Evolutionary conservation across 176 grass and related monocot species (phyloP).

Genomic region (Chloris gayana): DNA sequence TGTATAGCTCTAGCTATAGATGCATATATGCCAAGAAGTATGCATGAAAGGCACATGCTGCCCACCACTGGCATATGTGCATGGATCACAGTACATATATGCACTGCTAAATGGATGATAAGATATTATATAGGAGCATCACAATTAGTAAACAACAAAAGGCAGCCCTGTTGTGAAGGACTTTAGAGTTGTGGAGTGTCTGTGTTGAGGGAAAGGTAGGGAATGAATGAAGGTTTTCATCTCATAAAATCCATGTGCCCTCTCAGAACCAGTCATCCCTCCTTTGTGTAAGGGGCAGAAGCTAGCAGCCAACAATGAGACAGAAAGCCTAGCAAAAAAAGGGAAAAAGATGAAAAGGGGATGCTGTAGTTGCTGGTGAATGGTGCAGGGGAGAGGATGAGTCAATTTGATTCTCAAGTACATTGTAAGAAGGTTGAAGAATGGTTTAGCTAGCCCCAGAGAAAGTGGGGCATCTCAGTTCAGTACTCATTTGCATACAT

Average conservation of each 20-base stretch:
- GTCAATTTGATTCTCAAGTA: conserved; percentile 46
- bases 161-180: conserved; percentile 1
- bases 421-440: conserved; percentile 29
- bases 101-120: conserved; percentile 13
- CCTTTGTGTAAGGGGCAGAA: conserved; percentile 30
- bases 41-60: conserved; percentile 39
- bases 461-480: conserved; percentile 27
- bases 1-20: conserved; percentile 31
- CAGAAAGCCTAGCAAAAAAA: conserved; percentile 37
- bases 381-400: conserved; percentile 30
- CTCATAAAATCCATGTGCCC: conserved; percentile 35
- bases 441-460: conserved; percentile 9
- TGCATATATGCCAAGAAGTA: conserved; percentile 46
- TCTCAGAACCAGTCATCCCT: conserved; percentile 32
- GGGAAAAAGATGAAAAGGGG: conserved; percentile 21
- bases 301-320: conserved; percentile 28
- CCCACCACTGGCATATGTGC: conserved; percentile 29
- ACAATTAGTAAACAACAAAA: conserved; percentile 31
- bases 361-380: conserved; percentile 26
- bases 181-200: conserved; percentile 28
- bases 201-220: conserved; percentile 27
- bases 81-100: conserved; percentile 17
- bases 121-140: conserved; percentile 31
- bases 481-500: conserved; percentile 18
- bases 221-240: conserved; percentile 19